These are phyloP conservation scores for Salvia splendens DNA, from an alignment of 257 asterid genomes.

Conservation along the genomic window DNA sequence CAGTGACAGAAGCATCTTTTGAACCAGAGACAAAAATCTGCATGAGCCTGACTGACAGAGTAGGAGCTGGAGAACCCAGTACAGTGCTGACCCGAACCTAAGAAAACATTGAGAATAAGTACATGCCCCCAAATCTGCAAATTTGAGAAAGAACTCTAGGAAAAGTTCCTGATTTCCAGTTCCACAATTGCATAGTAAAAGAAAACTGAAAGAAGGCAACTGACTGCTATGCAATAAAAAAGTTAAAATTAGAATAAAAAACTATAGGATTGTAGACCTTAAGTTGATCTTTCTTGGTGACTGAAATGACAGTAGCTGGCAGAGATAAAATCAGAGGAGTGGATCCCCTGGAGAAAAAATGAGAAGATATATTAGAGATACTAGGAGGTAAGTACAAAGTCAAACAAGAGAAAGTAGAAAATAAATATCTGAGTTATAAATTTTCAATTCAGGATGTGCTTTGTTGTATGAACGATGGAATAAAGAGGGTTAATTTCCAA, in stretches of 20 bases:
- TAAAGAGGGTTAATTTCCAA: constrained; percentile 17
- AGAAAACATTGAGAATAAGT: constrained; percentile 29
- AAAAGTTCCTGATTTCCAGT: too few species aligned
- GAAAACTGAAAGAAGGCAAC: not conserved
- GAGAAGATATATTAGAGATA: constrained; percentile 24
- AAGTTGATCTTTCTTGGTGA: constrained; percentile 72
- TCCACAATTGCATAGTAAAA: not conserved
- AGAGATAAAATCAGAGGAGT: constrained; percentile 83
- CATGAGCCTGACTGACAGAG: constrained; percentile 80
- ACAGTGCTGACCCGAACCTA: constrained; percentile 83
- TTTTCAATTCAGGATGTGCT: not conserved
- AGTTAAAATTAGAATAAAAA: constrained; percentile 23
- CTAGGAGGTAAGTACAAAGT: constrained; percentile 4
- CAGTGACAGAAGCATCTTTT: constrained; percentile 74
- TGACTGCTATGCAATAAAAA: constrained; percentile 10
- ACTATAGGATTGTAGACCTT: constrained; percentile 57
- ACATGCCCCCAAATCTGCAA: constrained; percentile 21
- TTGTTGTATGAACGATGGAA: constrained; percentile 11
- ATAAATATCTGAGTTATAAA: constrained; percentile 1
- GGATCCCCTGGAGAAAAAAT: constrained; percentile 58
- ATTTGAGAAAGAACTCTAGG: constrained; percentile 10
- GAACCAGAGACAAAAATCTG: constrained; percentile 80
- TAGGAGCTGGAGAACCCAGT: constrained; percentile 77
- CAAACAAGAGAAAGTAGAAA: not conserved
- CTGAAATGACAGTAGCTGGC: constrained; percentile 78